Conservation (phyloP, 805 yeast genomes). For the Lachancea sp. region DNA sequence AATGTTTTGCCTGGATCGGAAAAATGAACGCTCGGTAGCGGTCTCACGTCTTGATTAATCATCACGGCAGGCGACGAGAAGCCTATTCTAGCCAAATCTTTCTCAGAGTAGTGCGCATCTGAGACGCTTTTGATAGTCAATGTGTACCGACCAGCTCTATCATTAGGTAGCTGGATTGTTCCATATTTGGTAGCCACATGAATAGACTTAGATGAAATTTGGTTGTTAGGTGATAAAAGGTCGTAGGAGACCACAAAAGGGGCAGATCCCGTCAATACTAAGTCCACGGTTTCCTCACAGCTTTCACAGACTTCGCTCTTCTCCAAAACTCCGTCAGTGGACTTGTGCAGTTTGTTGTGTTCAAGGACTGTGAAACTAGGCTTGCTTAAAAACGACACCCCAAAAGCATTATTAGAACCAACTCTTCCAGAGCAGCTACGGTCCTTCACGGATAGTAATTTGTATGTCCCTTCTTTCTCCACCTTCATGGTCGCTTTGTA, state of each 20-base stretch:
- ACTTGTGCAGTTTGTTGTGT: slow-evolving; percentile 24
- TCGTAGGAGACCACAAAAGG: slow-evolving; percentile 69
- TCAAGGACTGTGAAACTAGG: slow-evolving; percentile 40
- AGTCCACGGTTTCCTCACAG: slow-evolving; percentile 42
- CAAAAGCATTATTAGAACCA: slow-evolving; percentile 32
- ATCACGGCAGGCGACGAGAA: slow-evolving; percentile 32
- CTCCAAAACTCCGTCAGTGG: slow-evolving; percentile 23
- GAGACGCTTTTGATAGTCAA: slow-evolving; percentile 56
- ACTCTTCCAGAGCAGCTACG: slow-evolving; percentile 47
- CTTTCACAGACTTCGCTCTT: slow-evolving; percentile 43
- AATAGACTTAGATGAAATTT: slow-evolving; percentile 31
- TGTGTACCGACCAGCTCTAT: slow-evolving; percentile 52
- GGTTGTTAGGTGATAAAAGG: slow-evolving; percentile 53
- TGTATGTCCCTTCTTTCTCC: slow-evolving; percentile 43
- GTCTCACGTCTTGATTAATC: slow-evolving; percentile 48
- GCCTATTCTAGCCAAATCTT: slow-evolving; percentile 29
- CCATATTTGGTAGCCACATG: slow-evolving; percentile 51
- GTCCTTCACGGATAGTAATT: slow-evolving; percentile 41
- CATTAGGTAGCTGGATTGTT: slow-evolving; percentile 39
- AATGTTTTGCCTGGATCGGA: slow-evolving; percentile 40
- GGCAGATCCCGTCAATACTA: slow-evolving; percentile 49
- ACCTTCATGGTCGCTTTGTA: slow-evolving; percentile 35
- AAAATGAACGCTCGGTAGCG: slow-evolving; percentile 57
- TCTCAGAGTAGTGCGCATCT: slow-evolving; percentile 55
- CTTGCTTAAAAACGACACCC: slow-evolving; percentile 39